These are phyloP conservation scores for Fusarium nisikadoi DNA, from an alignment of 2,329 filamentous ascomycete species.

Conservation along the genomic window DNA sequence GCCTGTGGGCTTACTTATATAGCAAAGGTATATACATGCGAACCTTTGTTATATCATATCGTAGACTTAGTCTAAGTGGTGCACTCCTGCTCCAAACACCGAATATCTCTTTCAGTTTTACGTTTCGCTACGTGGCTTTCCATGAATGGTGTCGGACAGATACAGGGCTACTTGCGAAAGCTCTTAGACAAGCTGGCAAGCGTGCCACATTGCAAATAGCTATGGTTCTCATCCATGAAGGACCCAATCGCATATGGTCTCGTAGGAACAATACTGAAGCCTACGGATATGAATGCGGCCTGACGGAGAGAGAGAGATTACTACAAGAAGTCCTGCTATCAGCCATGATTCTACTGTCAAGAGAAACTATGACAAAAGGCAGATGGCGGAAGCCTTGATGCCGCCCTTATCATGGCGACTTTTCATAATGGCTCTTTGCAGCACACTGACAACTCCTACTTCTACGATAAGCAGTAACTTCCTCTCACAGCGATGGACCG, in stretches of 20 bases:
- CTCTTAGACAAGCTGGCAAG: neutral
- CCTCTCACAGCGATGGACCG: conserved; percentile 23
- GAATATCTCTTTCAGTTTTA: neutral
- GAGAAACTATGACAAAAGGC: conserved; percentile 24
- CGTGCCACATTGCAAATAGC: conserved; percentile 18
- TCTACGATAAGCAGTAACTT: conserved; percentile 31
- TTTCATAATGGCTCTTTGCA: conserved; percentile 36
- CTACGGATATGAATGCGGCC: conserved; percentile 14
- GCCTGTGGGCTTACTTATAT: neutral
- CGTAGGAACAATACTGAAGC: conserved; percentile 25
- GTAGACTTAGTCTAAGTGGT: neutral
- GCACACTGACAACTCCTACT: conserved; percentile 37
- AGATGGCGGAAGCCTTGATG: conserved; percentile 35
- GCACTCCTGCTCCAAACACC: neutral
- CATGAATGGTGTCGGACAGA: conserved; percentile 46
- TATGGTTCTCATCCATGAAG: conserved; percentile 35
- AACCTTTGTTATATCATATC: too few relatives aligned
- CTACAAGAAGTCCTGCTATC: conserved; percentile 28
- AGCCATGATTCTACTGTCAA: conserved; percentile 29
- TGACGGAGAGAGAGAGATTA: conserved; percentile 30
- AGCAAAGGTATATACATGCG: neutral
- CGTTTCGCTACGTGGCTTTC: neutral
- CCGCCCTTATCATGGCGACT: conserved; percentile 27
- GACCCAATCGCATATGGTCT: conserved; percentile 13
- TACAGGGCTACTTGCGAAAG: neutral